Conservation (phyloP, 345 rosid genomes). For the Dimocarpus longan region DNA sequence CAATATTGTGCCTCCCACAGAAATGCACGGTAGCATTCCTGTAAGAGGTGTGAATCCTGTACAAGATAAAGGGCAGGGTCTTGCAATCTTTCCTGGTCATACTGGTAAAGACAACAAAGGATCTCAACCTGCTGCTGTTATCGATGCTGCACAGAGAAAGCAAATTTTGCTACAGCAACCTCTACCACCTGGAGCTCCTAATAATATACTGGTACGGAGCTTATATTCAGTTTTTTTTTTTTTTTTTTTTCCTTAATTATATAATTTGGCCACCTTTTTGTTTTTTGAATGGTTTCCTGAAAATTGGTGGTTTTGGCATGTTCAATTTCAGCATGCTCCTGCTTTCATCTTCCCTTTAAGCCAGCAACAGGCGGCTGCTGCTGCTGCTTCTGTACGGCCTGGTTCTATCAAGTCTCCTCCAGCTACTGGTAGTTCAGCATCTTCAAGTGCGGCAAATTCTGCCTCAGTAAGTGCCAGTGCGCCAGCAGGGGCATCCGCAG, state of each 20-base stretch:
- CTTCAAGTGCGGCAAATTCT: constrained; percentile 50
- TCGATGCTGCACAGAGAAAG: constrained; percentile 77
- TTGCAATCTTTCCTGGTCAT: constrained; percentile 46
- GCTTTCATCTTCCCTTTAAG: constrained; percentile 85
- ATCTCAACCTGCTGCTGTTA: constrained; percentile 51
- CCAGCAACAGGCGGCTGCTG: constrained; percentile 83
- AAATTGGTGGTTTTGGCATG: background rate
- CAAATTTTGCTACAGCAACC: constrained; percentile 85
- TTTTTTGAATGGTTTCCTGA: background rate
- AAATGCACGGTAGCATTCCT: constrained; percentile 56
- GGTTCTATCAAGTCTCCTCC: constrained; percentile 65
- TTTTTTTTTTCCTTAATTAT: no score
- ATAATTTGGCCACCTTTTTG: background rate
- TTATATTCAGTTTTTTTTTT: background rate
- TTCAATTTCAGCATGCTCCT: constrained; percentile 67
- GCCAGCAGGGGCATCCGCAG: constrained; percentile 56
- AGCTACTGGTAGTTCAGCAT: constrained; percentile 38
- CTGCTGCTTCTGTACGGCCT: constrained; percentile 56
- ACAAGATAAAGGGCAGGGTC: constrained; percentile 66
- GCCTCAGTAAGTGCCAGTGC: constrained; percentile 51
- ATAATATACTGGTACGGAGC: constrained; percentile 68
- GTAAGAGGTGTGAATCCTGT: constrained; percentile 51
- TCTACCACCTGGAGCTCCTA: constrained; percentile 75
- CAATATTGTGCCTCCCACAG: constrained; percentile 73
- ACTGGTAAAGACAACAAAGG: constrained; percentile 52